Evolutionary conservation across 2,329 filamentous ascomycete genomes (phyloP).

Genomic region (Diplodia seriata): DNA sequence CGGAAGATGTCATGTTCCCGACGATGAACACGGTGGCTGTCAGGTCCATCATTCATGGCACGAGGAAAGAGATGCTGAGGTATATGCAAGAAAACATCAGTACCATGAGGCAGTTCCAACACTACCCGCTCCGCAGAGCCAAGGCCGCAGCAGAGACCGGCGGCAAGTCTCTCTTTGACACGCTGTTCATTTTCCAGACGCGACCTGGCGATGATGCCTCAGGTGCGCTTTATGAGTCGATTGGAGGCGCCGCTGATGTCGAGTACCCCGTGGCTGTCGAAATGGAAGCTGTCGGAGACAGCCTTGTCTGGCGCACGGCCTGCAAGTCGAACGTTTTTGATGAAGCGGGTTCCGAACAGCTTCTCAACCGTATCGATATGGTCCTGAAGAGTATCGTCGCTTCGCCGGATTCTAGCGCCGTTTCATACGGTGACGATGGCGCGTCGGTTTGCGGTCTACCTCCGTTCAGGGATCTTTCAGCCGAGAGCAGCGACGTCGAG

Average conservation of each 20-base stretch:
- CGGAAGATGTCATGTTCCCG: slow-evolving; percentile 76
- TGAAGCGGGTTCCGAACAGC: slow-evolving; percentile 50
- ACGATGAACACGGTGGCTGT: slow-evolving; percentile 91
- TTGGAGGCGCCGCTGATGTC: slow-evolving; percentile 69
- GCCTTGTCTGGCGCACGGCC: slow-evolving; percentile 74
- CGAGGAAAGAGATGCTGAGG: slow-evolving; percentile 66
- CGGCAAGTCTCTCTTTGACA: slow-evolving; percentile 64
- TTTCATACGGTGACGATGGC: slow-evolving; percentile 60
- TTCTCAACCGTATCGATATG: slow-evolving; percentile 67
- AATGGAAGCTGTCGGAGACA: slow-evolving; percentile 67
- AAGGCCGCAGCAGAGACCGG: slow-evolving; percentile 59
- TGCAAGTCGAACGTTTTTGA: slow-evolving; percentile 66
- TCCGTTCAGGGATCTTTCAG: slow-evolving; percentile 44
- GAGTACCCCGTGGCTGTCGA: slow-evolving; percentile 86
- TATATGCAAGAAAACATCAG: slow-evolving; percentile 76
- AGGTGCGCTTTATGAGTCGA: slow-evolving; percentile 64
- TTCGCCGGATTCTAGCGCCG: slow-evolving; percentile 56
- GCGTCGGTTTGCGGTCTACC: slow-evolving; percentile 72
- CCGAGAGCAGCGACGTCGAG: background rate
- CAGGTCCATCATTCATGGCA: slow-evolving; percentile 75
- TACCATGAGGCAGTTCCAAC: slow-evolving; percentile 72
- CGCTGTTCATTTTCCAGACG: slow-evolving; percentile 71
- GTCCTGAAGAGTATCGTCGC: slow-evolving; percentile 65
- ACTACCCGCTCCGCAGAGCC: slow-evolving; percentile 76
- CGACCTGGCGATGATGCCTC: slow-evolving; percentile 41